Evolutionary conservation across 1,284 basidiomycete species (phyloP), one percentile per base, ranked within the genome.

Genomic region (Microstroma glucosiphilum): DNA sequence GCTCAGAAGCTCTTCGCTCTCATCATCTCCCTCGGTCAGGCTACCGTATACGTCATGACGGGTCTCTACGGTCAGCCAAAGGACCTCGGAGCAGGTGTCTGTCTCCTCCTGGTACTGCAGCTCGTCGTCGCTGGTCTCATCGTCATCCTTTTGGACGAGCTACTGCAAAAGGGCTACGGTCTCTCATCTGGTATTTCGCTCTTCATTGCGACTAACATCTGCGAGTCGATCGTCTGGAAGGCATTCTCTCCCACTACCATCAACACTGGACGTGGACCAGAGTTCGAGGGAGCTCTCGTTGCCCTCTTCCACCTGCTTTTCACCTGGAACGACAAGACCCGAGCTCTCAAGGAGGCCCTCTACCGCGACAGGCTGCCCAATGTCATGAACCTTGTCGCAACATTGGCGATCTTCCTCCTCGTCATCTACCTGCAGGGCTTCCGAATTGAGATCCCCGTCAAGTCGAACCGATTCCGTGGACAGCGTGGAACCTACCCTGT

Each of bases 391-490:
- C 85, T 98, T 72, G 84, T 98, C 74, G 90, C 92, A 3, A 98
- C 94, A 19, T 85, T 90, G 57, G 83, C 88, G 72, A 89, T 98
- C 67, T 97, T 97, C 79, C 91, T 90, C 21, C 86, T 88, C 59
- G 92, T 98, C 80, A 98, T 97, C 80, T 98, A 97, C 83, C 85
- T 98, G 65, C 94, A 98, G 82, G 94, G 96, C 37, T 98, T 98
- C 89, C 86, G 94, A 65, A 90, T 97, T 72, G 94, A 98, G 81
- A 97, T 98, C 78, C 94, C 94, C 17, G 91, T 98, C 81, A 97
- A 98, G 86, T 89, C 87, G 81, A 93, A 92, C 84, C 87, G 88
- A 69, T 92, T 93, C 88, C 86, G 92, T 68, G 94, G 96, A 40
- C 92, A 97, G 82, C 86, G 92, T 57, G 92, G 90, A 56, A 87